Conservation (phyloP, 1,284 basidiomycete species). For the Trichosporon asahii region DNA sequence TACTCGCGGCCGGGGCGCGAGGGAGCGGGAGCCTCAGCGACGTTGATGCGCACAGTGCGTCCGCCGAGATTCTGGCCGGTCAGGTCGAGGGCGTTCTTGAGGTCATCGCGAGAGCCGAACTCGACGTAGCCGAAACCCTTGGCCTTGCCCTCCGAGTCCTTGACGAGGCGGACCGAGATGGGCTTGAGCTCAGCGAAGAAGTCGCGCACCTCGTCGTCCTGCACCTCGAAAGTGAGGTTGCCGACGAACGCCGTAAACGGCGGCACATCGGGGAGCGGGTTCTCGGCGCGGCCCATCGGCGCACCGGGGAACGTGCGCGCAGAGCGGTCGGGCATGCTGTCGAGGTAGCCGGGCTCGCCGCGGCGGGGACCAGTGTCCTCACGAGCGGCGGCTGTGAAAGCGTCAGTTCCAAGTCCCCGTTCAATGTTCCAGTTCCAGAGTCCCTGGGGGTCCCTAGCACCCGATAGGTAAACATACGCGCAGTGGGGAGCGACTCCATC, state of each 20-base stretch:
- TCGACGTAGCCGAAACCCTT: slow-evolving; percentile 99
- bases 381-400: slow-evolving; percentile 50
- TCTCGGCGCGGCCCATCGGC: slow-evolving; percentile 72
- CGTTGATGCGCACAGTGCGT: slow-evolving; percentile 80
- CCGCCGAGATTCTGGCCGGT: slow-evolving; percentile 64
- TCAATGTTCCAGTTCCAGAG: slow-evolving; percentile 7
- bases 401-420: slow-evolving; percentile 3
- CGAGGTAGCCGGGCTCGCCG: slow-evolving; percentile 52
- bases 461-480: slow-evolving; percentile 17
- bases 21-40: slow-evolving; percentile 83
- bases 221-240: slow-evolving; percentile 90
- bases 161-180: slow-evolving; percentile 87
- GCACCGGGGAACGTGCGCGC: slow-evolving; percentile 37
- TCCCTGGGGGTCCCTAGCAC: slow-evolving; percentile 13
- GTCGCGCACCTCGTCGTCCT: slow-evolving; percentile 72
- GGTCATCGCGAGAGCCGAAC: slow-evolving; percentile 74
- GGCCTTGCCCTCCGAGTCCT: slow-evolving; percentile 82
- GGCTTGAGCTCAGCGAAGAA: slow-evolving; percentile 69
- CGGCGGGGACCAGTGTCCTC: slow-evolving; percentile 44
- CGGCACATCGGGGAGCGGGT: slow-evolving; percentile 88
- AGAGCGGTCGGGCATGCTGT: slow-evolving; percentile 49
- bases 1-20: slow-evolving; percentile 34
- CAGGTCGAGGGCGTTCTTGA: slow-evolving; percentile 75
- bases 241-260: slow-evolving; percentile 96
- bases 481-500: slow-evolving; percentile 21